phyloP scores from a whole-genome alignment of 108 stramenopile genomes.

The Mediolabrus comicus region DNA sequence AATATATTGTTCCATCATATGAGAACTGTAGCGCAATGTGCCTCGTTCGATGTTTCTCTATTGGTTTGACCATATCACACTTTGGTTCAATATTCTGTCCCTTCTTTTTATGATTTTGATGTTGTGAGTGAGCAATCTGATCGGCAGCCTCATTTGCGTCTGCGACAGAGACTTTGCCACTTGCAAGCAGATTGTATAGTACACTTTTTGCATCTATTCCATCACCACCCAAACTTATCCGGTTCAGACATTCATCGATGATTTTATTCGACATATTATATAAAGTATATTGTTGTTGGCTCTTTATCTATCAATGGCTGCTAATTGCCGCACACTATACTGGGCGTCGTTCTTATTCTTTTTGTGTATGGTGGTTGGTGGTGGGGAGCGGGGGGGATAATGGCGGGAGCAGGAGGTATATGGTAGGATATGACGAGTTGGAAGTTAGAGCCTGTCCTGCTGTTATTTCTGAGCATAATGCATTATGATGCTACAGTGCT shows the following conservation, averaged over 20 bases:
- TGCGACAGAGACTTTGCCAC: slow-evolving; percentile 16
- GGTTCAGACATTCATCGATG: not conserved
- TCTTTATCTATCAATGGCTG: no score
- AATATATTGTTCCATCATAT: slow-evolving; percentile 86
- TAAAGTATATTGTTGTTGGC: no score
- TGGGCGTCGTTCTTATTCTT: no score
- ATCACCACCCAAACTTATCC: not conserved
- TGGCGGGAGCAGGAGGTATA: no score
- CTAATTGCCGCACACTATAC: no score
- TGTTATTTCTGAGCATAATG: no score
- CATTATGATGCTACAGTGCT: not conserved
- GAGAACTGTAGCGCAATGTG: slow-evolving; percentile 87
- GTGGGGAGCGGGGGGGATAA: no score
- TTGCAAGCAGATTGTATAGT: slow-evolving; percentile 12
- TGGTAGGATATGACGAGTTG: no score
- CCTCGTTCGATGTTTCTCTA: slow-evolving; percentile 43
- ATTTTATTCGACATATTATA: not conserved
- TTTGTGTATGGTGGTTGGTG: no score
- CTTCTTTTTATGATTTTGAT: not conserved
- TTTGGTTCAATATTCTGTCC: not conserved
- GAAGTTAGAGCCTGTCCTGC: no score
- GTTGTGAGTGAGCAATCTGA: not conserved
- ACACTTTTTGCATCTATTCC: slow-evolving; percentile 1
- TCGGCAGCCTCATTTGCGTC: slow-evolving; percentile 14
- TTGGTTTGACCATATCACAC: not conserved